These are phyloP conservation scores for Chaetomiaceae sp. DNA, from an alignment of 2,329 filamentous ascomycete genomes.

Conservation along the genomic window DNA sequence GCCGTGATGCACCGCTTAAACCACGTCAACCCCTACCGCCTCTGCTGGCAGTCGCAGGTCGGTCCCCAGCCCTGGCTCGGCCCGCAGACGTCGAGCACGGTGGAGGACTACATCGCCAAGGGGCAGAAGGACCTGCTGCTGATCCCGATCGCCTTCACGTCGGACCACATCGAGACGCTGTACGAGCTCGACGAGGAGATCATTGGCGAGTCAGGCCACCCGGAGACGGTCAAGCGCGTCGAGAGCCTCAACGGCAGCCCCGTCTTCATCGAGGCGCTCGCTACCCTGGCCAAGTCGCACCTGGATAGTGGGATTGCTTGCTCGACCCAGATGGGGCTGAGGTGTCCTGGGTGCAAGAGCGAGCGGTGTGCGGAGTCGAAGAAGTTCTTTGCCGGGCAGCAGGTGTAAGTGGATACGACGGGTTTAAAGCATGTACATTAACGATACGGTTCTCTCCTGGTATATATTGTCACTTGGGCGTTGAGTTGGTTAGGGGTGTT, in stretches of 20 bases:
- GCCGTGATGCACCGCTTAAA: constrained; percentile 91
- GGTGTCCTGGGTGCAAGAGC: constrained; percentile 91
- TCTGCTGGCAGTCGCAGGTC: constrained; percentile 98
- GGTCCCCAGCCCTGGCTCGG: constrained; percentile 94
- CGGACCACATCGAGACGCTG: constrained; percentile 97
- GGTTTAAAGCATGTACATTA: background rate
- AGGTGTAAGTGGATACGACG: constrained; percentile 8
- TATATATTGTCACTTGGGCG: no score
- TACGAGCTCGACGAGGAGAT: constrained; percentile 94
- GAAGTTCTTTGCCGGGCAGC: constrained; percentile 53
- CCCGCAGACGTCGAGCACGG: constrained; percentile 84
- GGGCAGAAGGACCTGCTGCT: constrained; percentile 88
- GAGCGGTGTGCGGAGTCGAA: constrained; percentile 79
- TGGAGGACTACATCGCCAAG: constrained; percentile 83
- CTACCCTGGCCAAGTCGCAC: constrained; percentile 79
- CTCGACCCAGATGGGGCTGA: constrained; percentile 80
- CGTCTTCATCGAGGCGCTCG: constrained; percentile 85
- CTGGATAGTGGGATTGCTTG: constrained; percentile 63
- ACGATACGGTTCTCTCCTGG: no score
- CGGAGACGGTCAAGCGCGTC: constrained; percentile 78
- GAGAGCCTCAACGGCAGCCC: constrained; percentile 90
- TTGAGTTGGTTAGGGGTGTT: no score
- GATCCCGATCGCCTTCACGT: constrained; percentile 95
- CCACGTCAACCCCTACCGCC: constrained; percentile 83
- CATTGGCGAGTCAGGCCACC: constrained; percentile 76